phyloP scores from a whole-genome alignment of 208 protist genomes.

The Leishmania lainsoni region DNA sequence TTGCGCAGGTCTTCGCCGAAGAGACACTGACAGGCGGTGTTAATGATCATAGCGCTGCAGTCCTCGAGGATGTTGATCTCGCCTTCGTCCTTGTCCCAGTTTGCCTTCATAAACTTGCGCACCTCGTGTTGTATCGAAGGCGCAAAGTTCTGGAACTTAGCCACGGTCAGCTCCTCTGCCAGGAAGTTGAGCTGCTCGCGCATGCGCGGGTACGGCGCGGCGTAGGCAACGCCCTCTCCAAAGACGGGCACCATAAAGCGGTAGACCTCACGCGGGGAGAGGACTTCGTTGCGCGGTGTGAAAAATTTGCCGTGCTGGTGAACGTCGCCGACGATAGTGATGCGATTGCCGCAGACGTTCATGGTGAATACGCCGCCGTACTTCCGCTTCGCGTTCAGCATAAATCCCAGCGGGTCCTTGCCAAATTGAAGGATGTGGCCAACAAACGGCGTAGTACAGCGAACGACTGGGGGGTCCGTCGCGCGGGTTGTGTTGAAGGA shows the following conservation, averaged over 20 bases:
- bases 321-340: slow-evolving; percentile 79
- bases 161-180: slow-evolving; percentile 80
- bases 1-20: slow-evolving; percentile 91
- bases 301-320: slow-evolving; percentile 85
- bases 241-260: slow-evolving; percentile 87
- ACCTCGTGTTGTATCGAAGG: slow-evolving; percentile 88
- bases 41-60: slow-evolving; percentile 93
- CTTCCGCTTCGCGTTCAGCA: slow-evolving; percentile 61
- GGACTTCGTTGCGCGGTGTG: slow-evolving; percentile 79
- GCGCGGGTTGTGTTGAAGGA: slow-evolving; percentile 80
- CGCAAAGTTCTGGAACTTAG: slow-evolving; percentile 88
- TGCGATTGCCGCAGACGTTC: slow-evolving; percentile 81
- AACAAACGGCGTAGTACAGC: slow-evolving; percentile 57
- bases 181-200: slow-evolving; percentile 89
- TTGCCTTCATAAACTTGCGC: slow-evolving; percentile 72
- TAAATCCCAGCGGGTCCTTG: slow-evolving; percentile 68
- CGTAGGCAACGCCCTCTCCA: slow-evolving; percentile 86
- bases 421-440: slow-evolving; percentile 82
- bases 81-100: slow-evolving; percentile 83
- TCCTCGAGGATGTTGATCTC: slow-evolving; percentile 86
- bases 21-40: slow-evolving; percentile 92
- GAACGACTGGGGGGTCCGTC: slow-evolving; percentile 77
- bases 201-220: slow-evolving; percentile 80
- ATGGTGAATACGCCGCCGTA: slow-evolving; percentile 81
- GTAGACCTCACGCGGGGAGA: slow-evolving; percentile 87